These are phyloP conservation scores for Mycosarcoma maydis DNA, from an alignment of 1,284 basidiomycete species.

Conservation along the genomic window DNA sequence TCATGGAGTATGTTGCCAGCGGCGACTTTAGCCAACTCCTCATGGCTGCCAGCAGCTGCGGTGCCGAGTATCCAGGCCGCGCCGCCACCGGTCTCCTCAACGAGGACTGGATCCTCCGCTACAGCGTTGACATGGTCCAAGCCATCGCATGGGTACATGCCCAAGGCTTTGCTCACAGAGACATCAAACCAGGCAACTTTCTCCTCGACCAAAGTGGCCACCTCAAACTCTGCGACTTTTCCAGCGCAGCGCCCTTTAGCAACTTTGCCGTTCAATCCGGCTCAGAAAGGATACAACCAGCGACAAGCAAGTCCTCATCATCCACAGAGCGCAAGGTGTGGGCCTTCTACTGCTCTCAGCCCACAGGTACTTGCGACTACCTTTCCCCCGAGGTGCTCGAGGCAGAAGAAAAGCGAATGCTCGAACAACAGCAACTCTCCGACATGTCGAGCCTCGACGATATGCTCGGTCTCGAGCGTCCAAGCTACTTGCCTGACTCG, in stretches of 20 bases:
- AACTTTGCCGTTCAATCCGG: constrained; percentile 17
- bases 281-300: background rate
- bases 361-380: constrained; percentile 65
- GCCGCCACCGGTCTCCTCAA: constrained; percentile 53
- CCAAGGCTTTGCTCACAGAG: constrained; percentile 61
- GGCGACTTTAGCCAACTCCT: constrained; percentile 65
- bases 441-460: constrained; percentile 32
- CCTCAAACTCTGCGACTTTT: constrained; percentile 66
- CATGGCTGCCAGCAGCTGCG: constrained; percentile 51
- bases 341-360: constrained; percentile 56
- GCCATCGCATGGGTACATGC: constrained; percentile 63
- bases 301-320: background rate
- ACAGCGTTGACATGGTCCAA: constrained; percentile 62
- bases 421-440: constrained; percentile 27
- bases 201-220: constrained; percentile 59
- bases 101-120: constrained; percentile 56
- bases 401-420: constrained; percentile 56
- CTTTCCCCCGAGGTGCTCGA: constrained; percentile 64
- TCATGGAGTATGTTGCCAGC: constrained; percentile 65
- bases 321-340: constrained; percentile 48
- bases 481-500: background rate
- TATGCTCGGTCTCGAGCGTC: constrained; percentile 21
- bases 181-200: constrained; percentile 66
- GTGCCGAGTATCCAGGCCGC: constrained; percentile 47
- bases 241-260: constrained; percentile 62